These are phyloP conservation scores for Zygosaccharomyces gambellarensis DNA, from an alignment of 805 yeast genomes.

Conservation along the genomic window DNA sequence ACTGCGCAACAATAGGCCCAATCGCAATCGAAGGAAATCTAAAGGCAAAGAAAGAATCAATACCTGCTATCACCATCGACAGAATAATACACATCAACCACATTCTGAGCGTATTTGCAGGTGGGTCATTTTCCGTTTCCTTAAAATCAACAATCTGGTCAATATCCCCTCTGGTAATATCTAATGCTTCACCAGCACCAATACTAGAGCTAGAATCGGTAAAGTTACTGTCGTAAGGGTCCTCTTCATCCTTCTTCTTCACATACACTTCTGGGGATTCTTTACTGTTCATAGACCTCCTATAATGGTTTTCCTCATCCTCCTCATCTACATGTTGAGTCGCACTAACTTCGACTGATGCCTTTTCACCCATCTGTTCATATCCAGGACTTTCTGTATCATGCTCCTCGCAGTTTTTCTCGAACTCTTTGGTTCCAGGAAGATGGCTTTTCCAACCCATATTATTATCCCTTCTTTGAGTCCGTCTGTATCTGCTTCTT, in stretches of 20 bases:
- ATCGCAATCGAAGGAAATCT: slow-evolving; percentile 46
- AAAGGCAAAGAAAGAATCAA: slow-evolving; percentile 47
- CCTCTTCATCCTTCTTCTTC: neutral
- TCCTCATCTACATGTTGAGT: neutral
- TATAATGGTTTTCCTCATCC: neutral
- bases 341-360: neutral
- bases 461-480: neutral
- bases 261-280: neutral
- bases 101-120: slow-evolving; percentile 33
- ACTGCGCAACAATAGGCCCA: slow-evolving; percentile 44
- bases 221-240: neutral
- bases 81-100: slow-evolving; percentile 45
- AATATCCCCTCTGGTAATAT: slow-evolving; percentile 1
- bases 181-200: neutral
- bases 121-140: neutral
- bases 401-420: neutral
- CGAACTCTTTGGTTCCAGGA: neutral
- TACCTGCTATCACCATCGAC: slow-evolving; percentile 46
- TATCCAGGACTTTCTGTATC: neutral
- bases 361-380: neutral
- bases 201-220: neutral
- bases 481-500: neutral
- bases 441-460: neutral
- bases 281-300: neutral
- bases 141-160: neutral